phyloP scores from a whole-genome alignment of 768 basidiomycete species.

The Heimioporus sp. region DNA sequence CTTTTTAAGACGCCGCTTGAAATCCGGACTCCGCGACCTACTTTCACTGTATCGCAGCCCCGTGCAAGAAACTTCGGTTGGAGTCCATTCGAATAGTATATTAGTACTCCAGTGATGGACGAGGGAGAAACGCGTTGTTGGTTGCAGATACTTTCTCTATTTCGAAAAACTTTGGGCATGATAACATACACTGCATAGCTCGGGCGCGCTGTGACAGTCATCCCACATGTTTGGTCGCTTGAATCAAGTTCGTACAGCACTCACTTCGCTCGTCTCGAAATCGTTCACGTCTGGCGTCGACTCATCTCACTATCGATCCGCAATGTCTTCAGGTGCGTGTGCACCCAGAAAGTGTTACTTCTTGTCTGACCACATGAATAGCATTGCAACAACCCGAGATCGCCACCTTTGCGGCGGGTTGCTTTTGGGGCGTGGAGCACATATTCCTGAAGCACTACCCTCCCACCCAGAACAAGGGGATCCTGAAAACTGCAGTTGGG shows the following conservation, averaged over 20 bases:
- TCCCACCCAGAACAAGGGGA: conserved; percentile 67
- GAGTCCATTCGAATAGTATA: no score
- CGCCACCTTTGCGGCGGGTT: conserved; percentile 55
- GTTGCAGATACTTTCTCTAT: no score
- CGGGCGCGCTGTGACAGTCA: no score
- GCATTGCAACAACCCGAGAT: conserved; percentile 44
- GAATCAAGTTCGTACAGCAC: conserved; percentile 18
- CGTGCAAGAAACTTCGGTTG: no score
- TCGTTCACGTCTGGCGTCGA: conserved; percentile 29
- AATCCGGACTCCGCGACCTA: background rate
- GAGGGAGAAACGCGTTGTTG: no score
- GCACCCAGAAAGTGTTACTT: background rate
- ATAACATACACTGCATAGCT: no score
- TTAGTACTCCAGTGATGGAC: no score
- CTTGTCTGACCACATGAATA: conserved; percentile 20
- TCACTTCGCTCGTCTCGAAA: conserved; percentile 23
- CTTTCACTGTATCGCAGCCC: no score
- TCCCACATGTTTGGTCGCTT: conserved; percentile 25
- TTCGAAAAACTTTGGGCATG: no score
- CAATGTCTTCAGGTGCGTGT: conserved; percentile 37
- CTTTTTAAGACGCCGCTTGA: conserved; percentile 18
- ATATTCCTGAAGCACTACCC: conserved; percentile 82
- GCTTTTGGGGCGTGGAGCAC: conserved; percentile 88
- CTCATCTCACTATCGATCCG: conserved; percentile 36
- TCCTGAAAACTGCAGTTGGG: conserved; percentile 72